These are phyloP conservation scores for Yarrowia keelungensis DNA, from an alignment of 805 yeast genomes.

Conservation along the genomic window DNA sequence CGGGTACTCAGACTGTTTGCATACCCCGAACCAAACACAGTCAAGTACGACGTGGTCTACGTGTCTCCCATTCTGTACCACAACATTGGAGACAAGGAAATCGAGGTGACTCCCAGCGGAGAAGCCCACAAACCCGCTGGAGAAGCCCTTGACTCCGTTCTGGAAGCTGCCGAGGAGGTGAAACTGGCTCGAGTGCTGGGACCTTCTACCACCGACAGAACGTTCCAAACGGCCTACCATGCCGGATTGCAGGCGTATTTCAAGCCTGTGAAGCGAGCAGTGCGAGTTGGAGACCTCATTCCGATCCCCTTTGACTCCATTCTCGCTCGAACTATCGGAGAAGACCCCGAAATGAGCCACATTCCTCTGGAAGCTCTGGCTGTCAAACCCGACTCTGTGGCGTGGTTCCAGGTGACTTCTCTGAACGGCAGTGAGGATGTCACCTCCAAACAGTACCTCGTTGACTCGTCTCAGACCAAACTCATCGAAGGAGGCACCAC, in stretches of 20 bases:
- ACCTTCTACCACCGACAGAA: slow-evolving; percentile 69
- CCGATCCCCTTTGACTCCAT: slow-evolving; percentile 79
- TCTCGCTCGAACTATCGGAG: slow-evolving; percentile 57
- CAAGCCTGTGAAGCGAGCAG: slow-evolving; percentile 62
- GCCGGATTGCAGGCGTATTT: slow-evolving; percentile 68
- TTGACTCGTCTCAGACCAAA: slow-evolving; percentile 73
- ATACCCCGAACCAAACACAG: slow-evolving; percentile 67
- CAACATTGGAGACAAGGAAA: slow-evolving; percentile 52
- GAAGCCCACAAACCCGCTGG: slow-evolving; percentile 13
- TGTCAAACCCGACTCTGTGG: slow-evolving; percentile 73
- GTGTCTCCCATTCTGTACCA: slow-evolving; percentile 67
- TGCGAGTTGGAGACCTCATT: slow-evolving; percentile 69
- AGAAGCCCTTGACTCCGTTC: slow-evolving; percentile 39
- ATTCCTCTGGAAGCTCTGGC: slow-evolving; percentile 48
- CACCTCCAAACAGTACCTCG: slow-evolving; percentile 51
- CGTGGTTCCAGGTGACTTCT: slow-evolving; percentile 81
- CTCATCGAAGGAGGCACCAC: slow-evolving; percentile 73
- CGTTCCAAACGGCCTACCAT: slow-evolving; percentile 66
- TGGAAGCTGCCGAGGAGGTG: slow-evolving; percentile 65
- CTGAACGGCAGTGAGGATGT: slow-evolving; percentile 39
- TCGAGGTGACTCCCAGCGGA: slow-evolving; percentile 7
- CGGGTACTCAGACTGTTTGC: slow-evolving; percentile 60
- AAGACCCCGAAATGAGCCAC: slow-evolving; percentile 43
- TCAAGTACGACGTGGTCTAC: slow-evolving; percentile 54
- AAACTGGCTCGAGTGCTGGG: slow-evolving; percentile 73